Evolutionary conservation across 2,329 filamentous ascomycete species (phyloP), one percentile per base, ranked within the genome.

Genomic region (Trichoderma sp.): DNA sequence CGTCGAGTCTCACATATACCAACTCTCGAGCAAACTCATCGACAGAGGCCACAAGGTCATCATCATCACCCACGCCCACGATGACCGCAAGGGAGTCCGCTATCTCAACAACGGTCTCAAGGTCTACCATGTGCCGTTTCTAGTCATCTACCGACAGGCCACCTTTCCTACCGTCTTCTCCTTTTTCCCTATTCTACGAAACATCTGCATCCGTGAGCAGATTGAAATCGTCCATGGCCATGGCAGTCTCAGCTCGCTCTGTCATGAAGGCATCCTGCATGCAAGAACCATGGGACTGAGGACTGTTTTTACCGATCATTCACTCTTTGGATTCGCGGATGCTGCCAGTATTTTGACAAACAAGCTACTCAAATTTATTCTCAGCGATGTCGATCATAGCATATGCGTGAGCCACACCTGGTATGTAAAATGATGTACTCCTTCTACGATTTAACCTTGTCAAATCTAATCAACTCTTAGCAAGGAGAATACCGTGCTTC

Each of bases 201-300:
- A 98, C 77, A 98, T 99, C 77, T 89, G 98, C 74, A 92, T 99
- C 73, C 91, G 96, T 60, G 96, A 99, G 82, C 89, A 91, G 73
- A 98, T 99, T 76, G 92, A 98, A 81, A 99, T 99, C 77, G 95
- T 99, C 0, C 96, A 99, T 80, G 96, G 95, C n/a, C 96, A 99
- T 84, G 95, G 89, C 36, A 97, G 94, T 79, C 86, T 99, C 73
- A 98, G 94, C 81, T 97, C 91, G 79, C 86, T 99, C 65, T 98
- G 95, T 79, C 93, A 97, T 79, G 96, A 99, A 82, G 96, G 93
- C 11, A 97, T 99, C 72, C 83, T 99, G 11, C 96, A 99, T 83
- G 96, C 93, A 12, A 87, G 96, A 71, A 98, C 96, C 4, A 99
- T 99, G 97, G 95, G 96, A 1, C 81, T 99, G 76, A 90, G 95